Evolutionary conservation across 257 asterid genomes (phyloP).

Genomic region (Paulownia fortunei): DNA sequence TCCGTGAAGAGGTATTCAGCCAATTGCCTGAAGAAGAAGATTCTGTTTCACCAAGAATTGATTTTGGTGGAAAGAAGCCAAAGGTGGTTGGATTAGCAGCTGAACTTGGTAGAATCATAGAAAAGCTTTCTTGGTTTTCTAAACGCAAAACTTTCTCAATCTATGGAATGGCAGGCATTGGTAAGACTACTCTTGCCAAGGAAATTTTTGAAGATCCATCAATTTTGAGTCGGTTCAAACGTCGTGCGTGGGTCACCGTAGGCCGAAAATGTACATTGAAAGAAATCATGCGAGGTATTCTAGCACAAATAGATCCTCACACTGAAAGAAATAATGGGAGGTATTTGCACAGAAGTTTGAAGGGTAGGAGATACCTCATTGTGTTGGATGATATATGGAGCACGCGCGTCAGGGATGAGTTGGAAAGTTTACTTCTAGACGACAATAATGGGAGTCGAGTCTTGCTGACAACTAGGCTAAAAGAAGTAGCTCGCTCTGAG

Average conservation of each 20-base stretch:
- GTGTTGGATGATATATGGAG: constrained; percentile 7
- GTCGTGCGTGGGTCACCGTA: neutral
- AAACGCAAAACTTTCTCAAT: too few relatives aligned
- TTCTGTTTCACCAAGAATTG: neutral
- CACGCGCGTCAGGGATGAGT: too few relatives aligned
- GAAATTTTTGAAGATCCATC: neutral
- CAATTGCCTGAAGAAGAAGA: neutral
- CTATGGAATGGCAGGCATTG: constrained; percentile 25
- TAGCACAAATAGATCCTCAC: neutral
- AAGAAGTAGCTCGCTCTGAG: too few relatives aligned
- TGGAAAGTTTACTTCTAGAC: neutral
- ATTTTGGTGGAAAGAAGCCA: too few relatives aligned
- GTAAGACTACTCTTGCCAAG: constrained; percentile 14
- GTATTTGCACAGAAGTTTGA: neutral
- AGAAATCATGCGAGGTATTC: neutral
- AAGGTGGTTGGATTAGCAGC: neutral
- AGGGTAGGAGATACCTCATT: neutral
- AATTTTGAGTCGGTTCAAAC: neutral
- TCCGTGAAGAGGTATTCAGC: neutral
- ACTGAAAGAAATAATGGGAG: neutral
- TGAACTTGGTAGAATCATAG: too few relatives aligned
- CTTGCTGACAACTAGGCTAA: neutral
- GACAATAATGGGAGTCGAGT: neutral
- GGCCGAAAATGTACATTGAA: neutral
- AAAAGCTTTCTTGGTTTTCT: too few relatives aligned